Base-by-base conservation (phyloP, 306 rosid genomes). In the Hippophae rhamnoides region DNA sequence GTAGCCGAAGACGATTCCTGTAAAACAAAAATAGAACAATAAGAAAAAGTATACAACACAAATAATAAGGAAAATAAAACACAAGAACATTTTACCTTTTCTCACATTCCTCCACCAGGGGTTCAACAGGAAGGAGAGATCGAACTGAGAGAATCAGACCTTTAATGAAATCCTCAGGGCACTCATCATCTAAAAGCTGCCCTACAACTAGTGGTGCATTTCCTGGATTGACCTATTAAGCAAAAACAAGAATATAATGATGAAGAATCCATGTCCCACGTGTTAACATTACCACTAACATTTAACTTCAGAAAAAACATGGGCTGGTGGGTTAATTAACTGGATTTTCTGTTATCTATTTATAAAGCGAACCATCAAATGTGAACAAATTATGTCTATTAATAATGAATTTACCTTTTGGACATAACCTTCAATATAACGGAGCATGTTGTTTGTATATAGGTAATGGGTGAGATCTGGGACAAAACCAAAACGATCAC, bases 131-230 rank as follows among this genome's bases (percentile, higher is more conserved):
- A 61, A 93, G 89, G 72, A 93, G 80, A 46, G 99, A 93, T 46
- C 99, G 97, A 60, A 93, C 99, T 38, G 99, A 93, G 38, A 93
- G 93, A 71, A 93, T 93, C 62, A 93, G 80, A 55, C 99, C 99
- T 77, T 93, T 88, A 56, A 93, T 88, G 67, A 93, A 93, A 77
- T 93, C 99, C 78, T 88, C 99, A 56, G 99, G 99, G 70, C 99
- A 93, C 74, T 93, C 97, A 46, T 93, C 99, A 78, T 93, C 99
- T 60, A 93, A 78, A 52, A 93, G 89, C 89, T 93, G 99, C 65
- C 99, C 97, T 43, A 93, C 97, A 68, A 93, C 97, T 82, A 86
- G 72, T 67, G 96, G 94, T 62, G 97, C 97, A 80, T 93, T 93
- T 70, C 81, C 99, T 13, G 99, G 99, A 81, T 93, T 93, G 14